These are phyloP conservation scores for Baorangia bicolor DNA, from an alignment of 768 basidiomycete species.

Conservation along the genomic window DNA sequence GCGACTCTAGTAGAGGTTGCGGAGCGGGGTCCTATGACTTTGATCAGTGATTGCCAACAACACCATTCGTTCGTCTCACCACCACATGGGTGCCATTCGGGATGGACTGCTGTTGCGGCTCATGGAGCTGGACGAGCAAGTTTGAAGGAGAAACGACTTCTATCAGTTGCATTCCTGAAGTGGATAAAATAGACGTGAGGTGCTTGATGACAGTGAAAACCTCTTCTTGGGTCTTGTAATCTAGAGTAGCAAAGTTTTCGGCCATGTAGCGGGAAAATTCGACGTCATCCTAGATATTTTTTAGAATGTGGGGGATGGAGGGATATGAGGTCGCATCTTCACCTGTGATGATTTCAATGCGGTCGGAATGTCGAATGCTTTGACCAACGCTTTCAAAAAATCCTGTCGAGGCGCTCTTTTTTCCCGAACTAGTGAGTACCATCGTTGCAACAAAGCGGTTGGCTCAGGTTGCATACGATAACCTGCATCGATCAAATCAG, in stretches of 20 bases:
- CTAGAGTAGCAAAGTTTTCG: constrained; percentile 89
- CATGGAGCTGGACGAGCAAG: constrained; percentile 60
- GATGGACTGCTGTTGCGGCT: constrained; percentile 13
- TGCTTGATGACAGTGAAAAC: constrained; percentile 80
- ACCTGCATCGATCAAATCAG: constrained; percentile 40
- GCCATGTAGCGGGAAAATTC: constrained; percentile 90
- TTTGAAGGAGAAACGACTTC: constrained; percentile 72
- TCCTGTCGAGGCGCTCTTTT: constrained; percentile 85
- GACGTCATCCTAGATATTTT: constrained; percentile 62
- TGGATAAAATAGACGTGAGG: constrained; percentile 73
- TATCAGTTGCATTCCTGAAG: constrained; percentile 78
- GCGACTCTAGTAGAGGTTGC: constrained; percentile 1
- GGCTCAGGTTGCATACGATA: constrained; percentile 64
- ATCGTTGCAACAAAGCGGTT: constrained; percentile 76
- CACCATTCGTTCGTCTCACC: constrained; percentile 1
- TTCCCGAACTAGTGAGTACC: constrained; percentile 91
- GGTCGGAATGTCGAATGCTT: constrained; percentile 75
- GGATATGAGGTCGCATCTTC: background rate
- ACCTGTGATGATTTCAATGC: constrained; percentile 60
- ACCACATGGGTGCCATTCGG: background rate
- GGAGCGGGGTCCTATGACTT: background rate
- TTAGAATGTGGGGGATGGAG: background rate
- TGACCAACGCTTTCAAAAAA: constrained; percentile 79
- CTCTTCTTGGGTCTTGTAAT: constrained; percentile 96
- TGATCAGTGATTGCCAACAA: background rate